Base-by-base conservation (phyloP, 805 yeast genomes). In the Candida broadrunensis region DNA sequence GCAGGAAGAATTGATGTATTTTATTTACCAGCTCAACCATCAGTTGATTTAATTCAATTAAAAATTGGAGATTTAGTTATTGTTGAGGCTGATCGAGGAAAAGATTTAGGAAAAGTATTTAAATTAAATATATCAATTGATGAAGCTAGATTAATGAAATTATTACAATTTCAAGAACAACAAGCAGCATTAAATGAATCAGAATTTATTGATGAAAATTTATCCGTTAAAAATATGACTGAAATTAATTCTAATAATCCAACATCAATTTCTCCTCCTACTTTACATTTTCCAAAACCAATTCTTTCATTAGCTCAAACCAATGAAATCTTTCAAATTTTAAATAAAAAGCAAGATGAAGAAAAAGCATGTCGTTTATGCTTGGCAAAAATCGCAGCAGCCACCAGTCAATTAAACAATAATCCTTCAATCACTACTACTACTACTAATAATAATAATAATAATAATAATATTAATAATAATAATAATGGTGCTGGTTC, bases 71-170 rank as follows among this genome's bases (percentile, higher is more conserved):
- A 84, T 54, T 70, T 84, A 52, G 91, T 87, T 13, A 78, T 85
- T 53, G 95, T 85, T 14, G 91, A 86, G 54, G 95, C 93, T 1
- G 95, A 86, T 54, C 68, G 95, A 25, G 95, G 95, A 27, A 65
- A 79, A 27, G 95, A 86, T 60, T 70, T 86, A 44, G 95, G 95
- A 27, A 75, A 75, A 53, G 75, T 86, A 34, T 75, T 77, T 27
- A 72, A 74, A 43, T 63, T 80, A 51, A 73, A 78, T 50, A 74
- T 86, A 20, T 65, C 81, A 3, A 62, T 75, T 27, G 85, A 80
- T 49, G 85, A 81, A 51, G 90, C 91, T 0, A 71, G 88, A 35
- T 61, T 79, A 45, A 63, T 86, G 59, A 83, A 83, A 56, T 67
- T 78, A 53, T 67, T 75, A 48, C 89, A 83, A 56, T 78, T 76